Base-by-base conservation (phyloP, 2,329 filamentous ascomycete species). In the Hymenoscyphus linearis region DNA sequence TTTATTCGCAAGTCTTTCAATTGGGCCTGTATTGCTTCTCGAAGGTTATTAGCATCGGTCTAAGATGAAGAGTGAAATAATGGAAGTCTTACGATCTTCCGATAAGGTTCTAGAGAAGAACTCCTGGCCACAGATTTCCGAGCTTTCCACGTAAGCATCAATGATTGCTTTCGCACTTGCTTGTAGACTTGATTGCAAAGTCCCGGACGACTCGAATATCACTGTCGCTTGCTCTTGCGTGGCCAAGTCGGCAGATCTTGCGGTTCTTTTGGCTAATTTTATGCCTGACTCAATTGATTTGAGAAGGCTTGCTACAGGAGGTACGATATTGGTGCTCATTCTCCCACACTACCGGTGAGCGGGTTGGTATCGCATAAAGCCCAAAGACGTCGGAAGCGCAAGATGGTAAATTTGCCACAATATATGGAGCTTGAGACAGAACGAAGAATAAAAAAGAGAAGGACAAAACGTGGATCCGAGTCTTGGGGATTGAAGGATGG, bases 1-100 rank as follows among this genome's bases (percentile, higher is more conserved):
- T 68, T 68, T 54, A 67, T 68, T 44, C 65, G 67, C 9, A 72
- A 57, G 37, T 70, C 63, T 52, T 70, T 71, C 22, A 72, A 60
- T 52, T 60, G 63, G 37, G 58, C 63, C 50, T 64, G 62, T 26
- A 68, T 66, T n/a, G 60, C 47, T 60, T 65, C 70, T 71, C 55
- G 3, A 60, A 27, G 16, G 14, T 9, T 34, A 36, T 66, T 52
- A 65, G 55, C 61, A 52, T 58, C 40, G 40, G 10, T 22, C 18
- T 22, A 22, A 13, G 40, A 34, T 6, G 7, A 16, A 5, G 16
- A 13, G 52, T 25, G 13, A 16, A 36, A 22, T 18, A 52, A 18
- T 53, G 40, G 25, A 25, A 31, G 52, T 68, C 70, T 60, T 47
- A 70, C 69, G 61, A 64, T 72, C 69, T 22, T 70, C 65, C 26